Base-by-base conservation (phyloP, 176 grass and related monocot genomes). In the Saccharum officinarum region DNA sequence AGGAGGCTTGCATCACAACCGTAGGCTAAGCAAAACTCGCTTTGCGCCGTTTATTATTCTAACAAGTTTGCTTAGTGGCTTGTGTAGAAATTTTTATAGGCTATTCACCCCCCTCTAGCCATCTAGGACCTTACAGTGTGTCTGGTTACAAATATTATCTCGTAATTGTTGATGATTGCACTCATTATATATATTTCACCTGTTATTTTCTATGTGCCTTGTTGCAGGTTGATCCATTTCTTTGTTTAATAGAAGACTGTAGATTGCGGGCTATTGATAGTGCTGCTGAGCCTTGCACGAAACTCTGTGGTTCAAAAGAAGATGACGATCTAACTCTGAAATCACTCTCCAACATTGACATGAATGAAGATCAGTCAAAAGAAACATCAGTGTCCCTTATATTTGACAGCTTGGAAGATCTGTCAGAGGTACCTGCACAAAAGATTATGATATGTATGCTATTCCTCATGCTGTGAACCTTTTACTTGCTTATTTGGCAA, bases 201-300 rank as follows among this genome's bases (percentile, higher is more conserved):
- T 54, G 42, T 85, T 67, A 7, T 75, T 84, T 55, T 67, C 42
- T 55, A 74, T 7, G 14, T 79, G 26, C 16, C 28, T 36, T 75
- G 3, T 52, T 75, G 72, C 86, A 98, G 96, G 83, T 88, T 68
- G 96, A 98, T 87, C 96, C 93, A 65, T 98, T 94, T 88, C 89
- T 98, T 83, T 75, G 30, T 78, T 89, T 98, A 83, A 86, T 98
- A 75, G 96, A 95, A 78, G 96, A 98, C 76, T 81, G 83, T 75
- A 98, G 84, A 83, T 87, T 98, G 52, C 83, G 92, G 88, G 93
- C 79, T 72, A 22, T 87, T 77, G 86, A 94, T 67, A 60, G 63
- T 26, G 49, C 66, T 25, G 13, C 63, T 73, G 77, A 89, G 47
- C 61, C 81, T 81, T 77, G 39, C 52, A 86, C 42, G 72, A 88